Conservation (phyloP, 495 filamentous ascomycete species). For the Podospora pseudoanserina region DNA sequence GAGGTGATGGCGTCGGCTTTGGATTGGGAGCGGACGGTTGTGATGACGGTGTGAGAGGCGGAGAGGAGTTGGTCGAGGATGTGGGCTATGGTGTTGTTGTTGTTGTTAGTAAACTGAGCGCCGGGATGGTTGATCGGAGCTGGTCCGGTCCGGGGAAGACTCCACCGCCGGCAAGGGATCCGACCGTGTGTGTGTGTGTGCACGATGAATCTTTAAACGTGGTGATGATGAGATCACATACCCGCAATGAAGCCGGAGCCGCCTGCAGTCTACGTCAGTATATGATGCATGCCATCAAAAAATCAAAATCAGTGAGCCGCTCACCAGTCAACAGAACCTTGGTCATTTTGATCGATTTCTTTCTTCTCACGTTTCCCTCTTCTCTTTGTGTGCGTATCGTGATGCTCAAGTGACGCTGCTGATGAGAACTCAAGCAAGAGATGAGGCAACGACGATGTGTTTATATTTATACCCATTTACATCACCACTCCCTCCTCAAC, state of each 20-base stretch:
- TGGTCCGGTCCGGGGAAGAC: not conserved
- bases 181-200: no score
- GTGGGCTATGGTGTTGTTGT: conserved; percentile 51
- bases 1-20: conserved; percentile 74
- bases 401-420: no score
- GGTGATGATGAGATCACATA: conserved; percentile 24
- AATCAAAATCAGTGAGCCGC: conserved; percentile 14
- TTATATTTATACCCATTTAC: not conserved
- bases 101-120: not conserved
- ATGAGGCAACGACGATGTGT: not conserved
- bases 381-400: not conserved
- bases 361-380: not conserved
- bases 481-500: not conserved
- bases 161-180: not conserved
- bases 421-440: no score
- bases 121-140: not conserved
- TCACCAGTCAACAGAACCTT: conserved; percentile 58
- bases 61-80: conserved; percentile 71
- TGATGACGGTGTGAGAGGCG: conserved; percentile 69
- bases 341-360: conserved; percentile 45
- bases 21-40: conserved; percentile 74
- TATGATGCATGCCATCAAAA: not conserved
- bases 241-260: conserved; percentile 52
- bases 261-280: conserved; percentile 26
- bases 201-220: not conserved